Percentiles rank a stretch among this genome's conserved stretches.
These are phyloP conservation scores for Dispira parvispora DNA, from an alignment of 192 early-diverging fungal genomes.

Conservation along the genomic window DNA sequence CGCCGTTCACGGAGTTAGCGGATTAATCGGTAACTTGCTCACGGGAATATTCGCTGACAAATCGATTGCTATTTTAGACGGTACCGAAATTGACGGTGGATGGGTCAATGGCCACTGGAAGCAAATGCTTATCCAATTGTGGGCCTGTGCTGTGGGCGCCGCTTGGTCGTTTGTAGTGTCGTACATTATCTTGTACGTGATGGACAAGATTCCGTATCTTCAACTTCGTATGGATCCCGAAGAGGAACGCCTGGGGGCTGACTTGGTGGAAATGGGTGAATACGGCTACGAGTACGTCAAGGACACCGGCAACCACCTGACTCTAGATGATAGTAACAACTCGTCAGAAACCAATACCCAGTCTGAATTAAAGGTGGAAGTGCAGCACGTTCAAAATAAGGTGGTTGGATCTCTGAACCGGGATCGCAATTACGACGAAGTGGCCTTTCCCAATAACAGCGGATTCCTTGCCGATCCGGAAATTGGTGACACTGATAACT, in stretches of 20 bases:
- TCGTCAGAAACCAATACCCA: too few species aligned
- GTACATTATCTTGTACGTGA: constrained; percentile 44
- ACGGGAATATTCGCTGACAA: constrained; percentile 78
- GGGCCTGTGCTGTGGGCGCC: constrained; percentile 47
- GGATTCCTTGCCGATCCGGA: too few species aligned
- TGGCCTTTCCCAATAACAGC: too few species aligned
- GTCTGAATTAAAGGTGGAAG: too few species aligned
- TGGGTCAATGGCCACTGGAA: constrained; percentile 70
- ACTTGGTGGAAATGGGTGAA: constrained; percentile 79
- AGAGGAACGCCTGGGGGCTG: constrained; percentile 54
- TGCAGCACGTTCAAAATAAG: too few species aligned
- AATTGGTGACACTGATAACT: too few species aligned
- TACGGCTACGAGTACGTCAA: background rate
- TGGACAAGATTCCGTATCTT: constrained; percentile 60
- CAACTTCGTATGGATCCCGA: constrained; percentile 58
- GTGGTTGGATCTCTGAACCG: too few species aligned
- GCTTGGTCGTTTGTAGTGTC: constrained; percentile 66
- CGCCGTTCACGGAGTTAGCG: constrained; percentile 76
- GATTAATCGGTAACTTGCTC: constrained; percentile 60
- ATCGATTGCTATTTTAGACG: constrained; percentile 47
- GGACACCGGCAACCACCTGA: too few species aligned
- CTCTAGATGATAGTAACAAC: too few species aligned
- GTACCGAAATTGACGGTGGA: constrained; percentile 40
- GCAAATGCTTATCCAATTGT: constrained; percentile 62
- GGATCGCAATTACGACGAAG: too few species aligned